These are phyloP conservation scores for Waltergamsia citrina DNA, from an alignment of 2,329 filamentous ascomycete species.

Conservation along the genomic window DNA sequence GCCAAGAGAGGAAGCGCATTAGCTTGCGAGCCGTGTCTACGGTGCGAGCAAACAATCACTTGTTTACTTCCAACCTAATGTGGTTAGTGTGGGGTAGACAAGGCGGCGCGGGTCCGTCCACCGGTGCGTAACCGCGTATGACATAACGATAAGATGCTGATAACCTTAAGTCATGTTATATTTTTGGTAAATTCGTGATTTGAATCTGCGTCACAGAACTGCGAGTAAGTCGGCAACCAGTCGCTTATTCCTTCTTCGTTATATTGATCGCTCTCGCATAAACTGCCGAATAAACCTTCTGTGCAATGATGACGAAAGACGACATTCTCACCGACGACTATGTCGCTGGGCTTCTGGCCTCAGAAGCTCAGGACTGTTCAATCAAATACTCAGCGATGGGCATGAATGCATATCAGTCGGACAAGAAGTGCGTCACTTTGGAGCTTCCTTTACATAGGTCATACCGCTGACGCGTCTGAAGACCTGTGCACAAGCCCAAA, in stretches of 20 bases:
- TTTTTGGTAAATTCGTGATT: too few relatives aligned
- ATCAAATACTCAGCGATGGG: conserved; percentile 68
- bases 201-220: too few relatives aligned
- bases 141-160: too few relatives aligned
- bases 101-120: too few relatives aligned
- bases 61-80: conserved; percentile 30
- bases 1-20: too few relatives aligned
- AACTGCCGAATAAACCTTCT: neutral
- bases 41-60: conserved; percentile 4
- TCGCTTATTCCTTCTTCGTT: too few relatives aligned
- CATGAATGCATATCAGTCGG: conserved; percentile 49
- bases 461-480: conserved; percentile 20
- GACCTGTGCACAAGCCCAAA: conserved; percentile 62
- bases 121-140: too few relatives aligned
- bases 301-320: conserved; percentile 28
- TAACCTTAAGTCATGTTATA: too few relatives aligned
- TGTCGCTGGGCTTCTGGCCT: conserved; percentile 67
- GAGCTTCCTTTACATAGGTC: neutral
- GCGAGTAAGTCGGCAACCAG: too few relatives aligned
- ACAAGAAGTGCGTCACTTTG: conserved; percentile 18
- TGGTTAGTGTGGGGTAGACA: conserved; percentile 13
- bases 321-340: conserved; percentile 64
- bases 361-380: conserved; percentile 68
- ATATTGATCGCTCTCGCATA: too few relatives aligned
- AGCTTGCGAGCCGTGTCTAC: neutral